A percentile compares a stretch with the other conserved stretches of the same genome.
Conservation (phyloP, 1,139 yeast genomes). For the Casaregolazyma suthepensis region DNA sequence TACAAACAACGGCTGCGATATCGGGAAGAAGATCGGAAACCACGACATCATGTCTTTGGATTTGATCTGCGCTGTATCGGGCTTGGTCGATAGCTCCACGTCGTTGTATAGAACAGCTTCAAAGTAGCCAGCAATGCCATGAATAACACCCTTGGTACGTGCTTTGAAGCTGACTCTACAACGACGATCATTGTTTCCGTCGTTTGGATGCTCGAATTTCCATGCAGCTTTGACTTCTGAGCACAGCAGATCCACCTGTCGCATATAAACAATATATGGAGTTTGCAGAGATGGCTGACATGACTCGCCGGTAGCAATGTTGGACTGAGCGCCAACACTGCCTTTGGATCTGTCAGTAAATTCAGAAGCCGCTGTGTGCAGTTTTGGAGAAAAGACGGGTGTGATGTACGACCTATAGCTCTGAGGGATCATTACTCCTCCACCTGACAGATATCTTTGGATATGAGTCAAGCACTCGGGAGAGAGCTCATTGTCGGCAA, state of each 20-base stretch:
- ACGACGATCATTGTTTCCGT: slow-evolving; percentile 30
- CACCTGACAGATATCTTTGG: slow-evolving; percentile 25
- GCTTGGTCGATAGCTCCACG: slow-evolving; percentile 50
- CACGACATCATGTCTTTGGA: slow-evolving; percentile 59
- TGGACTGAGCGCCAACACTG: slow-evolving; percentile 2
- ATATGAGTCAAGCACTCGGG: slow-evolving; percentile 62
- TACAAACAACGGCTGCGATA: slow-evolving; percentile 44
- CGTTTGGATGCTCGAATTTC: slow-evolving; percentile 29
- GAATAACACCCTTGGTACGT: slow-evolving; percentile 47
- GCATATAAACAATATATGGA: slow-evolving; percentile 58
- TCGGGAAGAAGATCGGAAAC: slow-evolving; percentile 74
- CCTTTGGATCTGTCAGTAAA: slow-evolving; percentile 4
- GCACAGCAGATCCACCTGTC: slow-evolving; percentile 39
- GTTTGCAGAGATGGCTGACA: slow-evolving; percentile 32
- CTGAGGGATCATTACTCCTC: slow-evolving; percentile 57
- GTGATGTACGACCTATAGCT: slow-evolving; percentile 54
- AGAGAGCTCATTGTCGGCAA: slow-evolving; percentile 84
- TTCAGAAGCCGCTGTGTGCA: slow-evolving; percentile 34
- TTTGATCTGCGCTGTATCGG: slow-evolving; percentile 36
- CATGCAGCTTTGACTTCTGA: slow-evolving; percentile 26
- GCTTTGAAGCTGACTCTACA: slow-evolving; percentile 35
- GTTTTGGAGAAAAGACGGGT: slow-evolving; percentile 57
- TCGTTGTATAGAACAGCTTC: slow-evolving; percentile 58
- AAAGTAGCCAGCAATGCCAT: slow-evolving; percentile 74
- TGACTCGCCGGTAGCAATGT: slow-evolving; percentile 10